Percentiles rank a stretch among this genome's conserved stretches.
These are phyloP conservation scores for Pseudonectria buxi DNA, from an alignment of 2,329 filamentous ascomycete species.

Conservation along the genomic window DNA sequence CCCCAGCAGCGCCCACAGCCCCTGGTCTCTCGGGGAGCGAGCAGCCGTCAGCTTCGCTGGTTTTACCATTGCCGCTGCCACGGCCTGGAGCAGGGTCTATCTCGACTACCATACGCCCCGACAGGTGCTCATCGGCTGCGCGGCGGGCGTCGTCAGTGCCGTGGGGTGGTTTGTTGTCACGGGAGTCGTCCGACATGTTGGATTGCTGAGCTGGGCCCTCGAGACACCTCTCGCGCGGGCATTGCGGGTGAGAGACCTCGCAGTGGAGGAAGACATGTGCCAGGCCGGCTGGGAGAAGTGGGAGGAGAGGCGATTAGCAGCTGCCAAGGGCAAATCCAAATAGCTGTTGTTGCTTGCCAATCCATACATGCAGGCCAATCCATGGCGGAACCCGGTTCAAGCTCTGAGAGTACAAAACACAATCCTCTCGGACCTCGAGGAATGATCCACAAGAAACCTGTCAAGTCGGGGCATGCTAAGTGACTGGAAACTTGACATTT, in stretches of 20 bases:
- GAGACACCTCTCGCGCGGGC: constrained; percentile 57
- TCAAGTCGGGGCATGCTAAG: no score
- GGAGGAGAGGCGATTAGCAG: constrained; percentile 49
- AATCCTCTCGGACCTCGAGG: no score
- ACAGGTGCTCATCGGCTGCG: constrained; percentile 77
- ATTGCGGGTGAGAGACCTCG: constrained; percentile 72
- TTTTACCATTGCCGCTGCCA: constrained; percentile 54
- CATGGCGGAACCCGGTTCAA: no score
- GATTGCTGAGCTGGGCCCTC: constrained; percentile 66
- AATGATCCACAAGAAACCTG: not conserved
- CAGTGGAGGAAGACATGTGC: constrained; percentile 79
- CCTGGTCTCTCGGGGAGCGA: constrained; percentile 57
- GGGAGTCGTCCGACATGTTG: constrained; percentile 55
- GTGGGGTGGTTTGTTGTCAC: constrained; percentile 74
- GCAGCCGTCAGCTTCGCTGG: constrained; percentile 46
- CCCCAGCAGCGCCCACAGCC: constrained; percentile 24
- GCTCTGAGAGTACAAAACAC: no score
- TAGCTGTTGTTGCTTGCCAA: constrained; percentile 12
- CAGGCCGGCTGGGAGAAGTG: constrained; percentile 94
- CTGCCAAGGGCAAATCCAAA: constrained; percentile 25
- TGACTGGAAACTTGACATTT: no score
- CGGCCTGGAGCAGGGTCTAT: constrained; percentile 81
- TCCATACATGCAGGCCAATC: not conserved
- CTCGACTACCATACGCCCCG: constrained; percentile 84
- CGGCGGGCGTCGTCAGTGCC: constrained; percentile 64